Conservation (phyloP, 2,329 filamentous ascomycete genomes). For the Pseudogymnoascus sp. region DNA sequence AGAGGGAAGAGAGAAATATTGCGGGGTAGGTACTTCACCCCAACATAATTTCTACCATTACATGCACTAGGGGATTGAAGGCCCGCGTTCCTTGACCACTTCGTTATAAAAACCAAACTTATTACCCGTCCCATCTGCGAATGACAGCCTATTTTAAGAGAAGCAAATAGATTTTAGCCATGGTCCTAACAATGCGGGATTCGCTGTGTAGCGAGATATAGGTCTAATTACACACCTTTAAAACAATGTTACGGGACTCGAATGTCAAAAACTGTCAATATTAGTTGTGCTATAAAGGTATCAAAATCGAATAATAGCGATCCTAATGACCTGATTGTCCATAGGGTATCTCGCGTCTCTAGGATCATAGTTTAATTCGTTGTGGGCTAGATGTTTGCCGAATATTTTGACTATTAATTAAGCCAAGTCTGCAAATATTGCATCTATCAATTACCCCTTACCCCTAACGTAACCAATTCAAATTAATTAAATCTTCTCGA, state of each 20-base stretch:
- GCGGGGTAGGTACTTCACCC: background rate
- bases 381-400: background rate
- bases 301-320: background rate
- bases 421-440: background rate
- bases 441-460: background rate
- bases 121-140: background rate
- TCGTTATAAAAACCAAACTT: background rate
- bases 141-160: background rate
- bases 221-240: background rate
- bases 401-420: background rate
- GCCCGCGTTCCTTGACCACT: background rate
- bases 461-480: background rate
- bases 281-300: background rate
- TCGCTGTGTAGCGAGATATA: background rate
- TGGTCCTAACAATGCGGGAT: background rate
- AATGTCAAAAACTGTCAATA: background rate
- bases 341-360: background rate
- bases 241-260: background rate
- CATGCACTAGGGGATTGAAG: background rate
- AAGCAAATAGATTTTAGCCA: background rate
- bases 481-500: background rate
- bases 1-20: background rate
- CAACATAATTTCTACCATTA: background rate
- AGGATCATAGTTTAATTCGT: background rate
- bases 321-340: background rate